Conservation (phyloP, 2,329 filamentous ascomycete genomes). For the Teratosphaeria pseudoeucalypti region DNA sequence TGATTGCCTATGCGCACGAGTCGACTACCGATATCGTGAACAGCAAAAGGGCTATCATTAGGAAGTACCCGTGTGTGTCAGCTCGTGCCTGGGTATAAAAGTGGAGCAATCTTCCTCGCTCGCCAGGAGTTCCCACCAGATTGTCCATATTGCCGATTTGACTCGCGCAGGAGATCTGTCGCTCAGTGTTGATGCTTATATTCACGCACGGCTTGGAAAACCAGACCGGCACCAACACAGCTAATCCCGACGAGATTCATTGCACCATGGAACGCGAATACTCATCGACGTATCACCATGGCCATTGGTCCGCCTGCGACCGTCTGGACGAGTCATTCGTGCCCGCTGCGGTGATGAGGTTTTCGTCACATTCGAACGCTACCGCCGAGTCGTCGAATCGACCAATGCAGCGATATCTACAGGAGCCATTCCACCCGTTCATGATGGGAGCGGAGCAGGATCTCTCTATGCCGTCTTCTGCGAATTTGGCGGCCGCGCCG, state of each 20-base stretch:
- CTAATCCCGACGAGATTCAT: neutral
- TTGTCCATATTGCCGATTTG: too few species aligned
- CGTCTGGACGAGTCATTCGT: neutral
- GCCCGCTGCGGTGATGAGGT: neutral
- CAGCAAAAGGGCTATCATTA: neutral
- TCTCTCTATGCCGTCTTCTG: neutral
- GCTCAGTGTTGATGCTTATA: neutral
- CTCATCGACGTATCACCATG: neutral
- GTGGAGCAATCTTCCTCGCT: neutral
- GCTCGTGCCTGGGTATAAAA: neutral
- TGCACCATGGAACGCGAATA: neutral
- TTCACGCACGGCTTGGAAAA: neutral
- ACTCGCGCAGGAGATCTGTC: neutral
- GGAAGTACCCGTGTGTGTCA: neutral
- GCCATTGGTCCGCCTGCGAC: neutral
- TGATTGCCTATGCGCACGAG: neutral
- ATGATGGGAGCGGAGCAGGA: neutral
- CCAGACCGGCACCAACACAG: neutral
- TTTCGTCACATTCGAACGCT: neutral
- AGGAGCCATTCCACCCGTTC: constrained; percentile 1
- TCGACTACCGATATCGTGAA: neutral
- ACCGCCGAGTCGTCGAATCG: neutral
- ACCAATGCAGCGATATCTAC: constrained; percentile 4
- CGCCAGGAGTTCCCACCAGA: neutral
- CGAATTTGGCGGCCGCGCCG: neutral